phyloP scores from a whole-genome alignment of 2,329 filamentous ascomycete genomes.

The Talaromyces islandicus region DNA sequence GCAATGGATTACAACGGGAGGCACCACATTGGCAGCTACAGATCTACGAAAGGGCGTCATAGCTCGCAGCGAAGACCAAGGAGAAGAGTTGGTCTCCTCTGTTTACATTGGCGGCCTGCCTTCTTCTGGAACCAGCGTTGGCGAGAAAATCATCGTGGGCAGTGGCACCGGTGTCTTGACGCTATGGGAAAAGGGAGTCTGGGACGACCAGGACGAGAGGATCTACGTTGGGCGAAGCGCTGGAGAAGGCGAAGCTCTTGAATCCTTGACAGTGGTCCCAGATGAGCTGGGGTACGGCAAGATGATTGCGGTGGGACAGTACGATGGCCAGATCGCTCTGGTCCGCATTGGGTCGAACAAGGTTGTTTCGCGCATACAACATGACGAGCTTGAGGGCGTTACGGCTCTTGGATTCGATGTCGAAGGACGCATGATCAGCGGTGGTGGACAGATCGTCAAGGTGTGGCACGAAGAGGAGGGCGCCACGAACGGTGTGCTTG shows the following conservation, averaged over 20 bases:
- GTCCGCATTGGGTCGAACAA: slow-evolving; percentile 70
- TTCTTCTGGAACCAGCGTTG: slow-evolving; percentile 59
- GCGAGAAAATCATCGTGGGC: slow-evolving; percentile 69
- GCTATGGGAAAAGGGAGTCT: slow-evolving; percentile 87
- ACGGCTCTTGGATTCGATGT: slow-evolving; percentile 78
- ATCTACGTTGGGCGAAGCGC: slow-evolving; percentile 64
- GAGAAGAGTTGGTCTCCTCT: slow-evolving; percentile 83
- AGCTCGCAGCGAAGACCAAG: slow-evolving; percentile 87
- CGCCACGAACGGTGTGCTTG: slow-evolving; percentile 37
- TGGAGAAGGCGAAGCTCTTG: slow-evolving; percentile 69
- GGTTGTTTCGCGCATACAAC: slow-evolving; percentile 61
- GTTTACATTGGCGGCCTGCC: slow-evolving; percentile 72
- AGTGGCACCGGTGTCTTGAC: slow-evolving; percentile 78
- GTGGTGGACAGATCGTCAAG: slow-evolving; percentile 79
- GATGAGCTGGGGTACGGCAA: slow-evolving; percentile 59
- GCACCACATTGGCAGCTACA: slow-evolving; percentile 82
- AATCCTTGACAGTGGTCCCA: slow-evolving; percentile 68
- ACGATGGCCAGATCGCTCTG: slow-evolving; percentile 72
- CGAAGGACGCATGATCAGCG: slow-evolving; percentile 79
- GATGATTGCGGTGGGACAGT: slow-evolving; percentile 70
- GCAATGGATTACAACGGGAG: slow-evolving; percentile 91
- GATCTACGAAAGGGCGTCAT: slow-evolving; percentile 82
- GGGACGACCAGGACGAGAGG: slow-evolving; percentile 91
- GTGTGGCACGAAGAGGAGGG: slow-evolving; percentile 65
- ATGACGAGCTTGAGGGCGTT: slow-evolving; percentile 85